phyloP scores from a whole-genome alignment of 768 basidiomycete species.

The Xerocomellus dryophilus region DNA sequence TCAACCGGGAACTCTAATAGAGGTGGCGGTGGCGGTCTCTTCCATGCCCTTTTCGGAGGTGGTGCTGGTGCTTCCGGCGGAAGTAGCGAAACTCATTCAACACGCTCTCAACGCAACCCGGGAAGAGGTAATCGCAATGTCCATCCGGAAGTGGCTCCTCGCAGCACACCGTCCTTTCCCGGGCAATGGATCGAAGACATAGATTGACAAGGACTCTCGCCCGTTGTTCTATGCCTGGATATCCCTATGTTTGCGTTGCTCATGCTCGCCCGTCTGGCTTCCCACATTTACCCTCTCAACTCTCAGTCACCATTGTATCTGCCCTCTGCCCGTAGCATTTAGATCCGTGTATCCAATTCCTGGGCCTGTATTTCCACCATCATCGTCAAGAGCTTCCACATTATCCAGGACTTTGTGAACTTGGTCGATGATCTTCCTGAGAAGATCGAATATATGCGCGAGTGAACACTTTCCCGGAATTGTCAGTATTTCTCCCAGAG shows the following conservation, averaged over 20 bases:
- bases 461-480: background rate
- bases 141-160: slow-evolving; percentile 3
- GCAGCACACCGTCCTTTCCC: slow-evolving; percentile 27
- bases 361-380: slow-evolving; percentile 3
- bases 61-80: slow-evolving; percentile 18
- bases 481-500: background rate
- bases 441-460: background rate
- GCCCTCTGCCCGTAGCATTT: slow-evolving; percentile 10
- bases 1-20: slow-evolving; percentile 23
- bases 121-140: slow-evolving; percentile 13
- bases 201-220: slow-evolving; percentile 19
- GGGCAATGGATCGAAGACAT: slow-evolving; percentile 36
- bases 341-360: slow-evolving; percentile 20
- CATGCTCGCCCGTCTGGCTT: background rate
- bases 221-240: background rate
- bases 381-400: background rate
- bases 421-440: background rate
- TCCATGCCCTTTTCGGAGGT: slow-evolving; percentile 33
- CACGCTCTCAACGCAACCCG: slow-evolving; percentile 8
- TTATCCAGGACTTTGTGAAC: background rate
- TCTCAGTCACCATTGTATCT: slow-evolving; percentile 9
- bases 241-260: background rate
- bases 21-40: slow-evolving; percentile 21
- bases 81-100: slow-evolving; percentile 9
- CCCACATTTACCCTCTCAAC: slow-evolving; percentile 11